These are phyloP conservation scores for Suillus lakei DNA, from an alignment of 768 basidiomycete species.

Conservation along the genomic window DNA sequence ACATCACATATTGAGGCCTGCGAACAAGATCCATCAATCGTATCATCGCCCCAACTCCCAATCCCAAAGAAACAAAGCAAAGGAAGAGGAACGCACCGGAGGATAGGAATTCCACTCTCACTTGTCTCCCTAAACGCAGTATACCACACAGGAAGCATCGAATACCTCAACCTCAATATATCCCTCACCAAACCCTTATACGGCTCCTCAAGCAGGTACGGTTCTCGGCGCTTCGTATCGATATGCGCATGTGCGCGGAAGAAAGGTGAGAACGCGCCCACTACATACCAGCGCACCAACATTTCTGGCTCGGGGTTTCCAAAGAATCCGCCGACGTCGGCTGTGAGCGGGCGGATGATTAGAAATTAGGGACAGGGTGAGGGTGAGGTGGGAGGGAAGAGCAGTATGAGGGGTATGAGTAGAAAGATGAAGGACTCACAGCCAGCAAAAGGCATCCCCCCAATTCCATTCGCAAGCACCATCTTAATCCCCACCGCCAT, in stretches of 20 bases:
- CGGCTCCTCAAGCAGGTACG: slow-evolving; percentile 89
- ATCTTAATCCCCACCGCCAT: slow-evolving; percentile 94
- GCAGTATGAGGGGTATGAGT: background rate
- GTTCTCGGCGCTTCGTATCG: slow-evolving; percentile 97
- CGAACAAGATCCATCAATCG: background rate
- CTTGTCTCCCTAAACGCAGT: slow-evolving; percentile 94
- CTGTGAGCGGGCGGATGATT: slow-evolving; percentile 42
- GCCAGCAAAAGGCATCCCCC: slow-evolving; percentile 90
- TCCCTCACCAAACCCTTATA: slow-evolving; percentile 84
- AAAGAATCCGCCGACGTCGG: slow-evolving; percentile 99
- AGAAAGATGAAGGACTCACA: slow-evolving; percentile 64
- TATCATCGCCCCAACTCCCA: background rate
- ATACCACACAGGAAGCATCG: slow-evolving; percentile 93
- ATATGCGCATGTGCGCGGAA: slow-evolving; percentile 99
- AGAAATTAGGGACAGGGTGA: background rate
- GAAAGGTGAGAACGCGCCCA: slow-evolving; percentile 95
- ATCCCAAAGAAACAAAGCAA: too few species aligned
- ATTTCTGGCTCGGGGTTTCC: slow-evolving; percentile 95
- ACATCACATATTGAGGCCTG: slow-evolving; percentile 95
- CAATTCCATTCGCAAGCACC: slow-evolving; percentile 86
- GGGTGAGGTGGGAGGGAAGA: background rate
- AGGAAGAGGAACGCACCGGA: slow-evolving; percentile 61
- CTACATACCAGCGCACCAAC: slow-evolving; percentile 96
- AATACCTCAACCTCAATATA: slow-evolving; percentile 81
- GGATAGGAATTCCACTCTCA: slow-evolving; percentile 77